Base-by-base conservation (phyloP, 2,329 filamentous ascomycete genomes). In the Aphanoascus verrucosus region DNA sequence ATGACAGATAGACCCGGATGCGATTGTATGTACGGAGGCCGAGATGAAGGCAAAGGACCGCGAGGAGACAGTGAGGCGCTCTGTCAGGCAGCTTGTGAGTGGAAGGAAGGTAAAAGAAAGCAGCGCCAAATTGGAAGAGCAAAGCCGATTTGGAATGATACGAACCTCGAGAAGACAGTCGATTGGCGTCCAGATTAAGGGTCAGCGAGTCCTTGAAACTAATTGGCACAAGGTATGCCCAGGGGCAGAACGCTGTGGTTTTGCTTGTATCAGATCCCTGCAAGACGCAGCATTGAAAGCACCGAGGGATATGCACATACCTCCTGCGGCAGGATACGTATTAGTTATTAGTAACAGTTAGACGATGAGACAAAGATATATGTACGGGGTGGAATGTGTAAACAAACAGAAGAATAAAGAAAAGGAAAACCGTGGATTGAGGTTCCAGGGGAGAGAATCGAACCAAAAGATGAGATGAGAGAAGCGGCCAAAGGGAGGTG, bases 221-320 rank as follows among this genome's bases (percentile, higher is more conserved):
- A 40, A 52, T 45, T 52, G 32, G 42, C 15, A 28, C n/a, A 28
- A 28, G 23, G 11, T n/a, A 20, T 20, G 42, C 23, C 42, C 20
- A 45, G 49, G 43, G 50, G 43, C 34, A 9, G 19, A n/a, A 11
- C 23, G 49, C 49, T 51, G 31, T 28, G 12, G 38, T 44, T 44
- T 51, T 17, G 31, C 14, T 35, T 37, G 49, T 44, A 23, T 51
- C 40, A 51, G 49, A 51, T 51, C 49, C 49, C 49, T 51, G 49
- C 19, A 23, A 15, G 19, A 44, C 2, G 8, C 23, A 41, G 19
- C 17, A 23, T 37, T 46, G 43, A 46, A 15, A 6, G 34, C 4
- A 34, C 12, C 2, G 37, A 50, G 37, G 19, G 8, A 15, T 12
- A 9, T 15, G 37, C 20, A 37, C 49, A 15, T 44, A 40, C 46